phyloP scores from a whole-genome alignment of 352 stramenopile species.

The Blastocystis sp. region DNA sequence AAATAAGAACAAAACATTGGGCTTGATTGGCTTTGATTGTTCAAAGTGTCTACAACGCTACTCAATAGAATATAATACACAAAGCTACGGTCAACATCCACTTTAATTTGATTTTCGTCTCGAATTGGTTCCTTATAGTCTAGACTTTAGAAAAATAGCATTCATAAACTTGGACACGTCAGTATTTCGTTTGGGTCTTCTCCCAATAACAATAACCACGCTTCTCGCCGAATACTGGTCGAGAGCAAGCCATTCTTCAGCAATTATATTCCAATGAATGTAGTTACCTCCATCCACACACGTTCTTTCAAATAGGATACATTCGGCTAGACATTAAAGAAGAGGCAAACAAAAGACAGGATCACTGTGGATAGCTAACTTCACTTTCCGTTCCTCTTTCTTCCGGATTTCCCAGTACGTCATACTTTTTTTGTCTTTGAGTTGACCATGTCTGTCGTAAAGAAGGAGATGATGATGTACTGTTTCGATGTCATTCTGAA shows the following conservation, averaged over 20 bases:
- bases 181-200: neutral
- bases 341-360: neutral
- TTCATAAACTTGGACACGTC: neutral
- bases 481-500: constrained; percentile 59
- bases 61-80: neutral
- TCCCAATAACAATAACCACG: constrained; percentile 20
- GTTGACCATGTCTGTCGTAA: constrained; percentile 52
- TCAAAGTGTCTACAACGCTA: constrained; percentile 32
- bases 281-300: constrained; percentile 16
- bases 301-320: neutral
- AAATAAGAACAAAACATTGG: neutral
- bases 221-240: neutral
- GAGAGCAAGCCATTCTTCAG: constrained; percentile 9
- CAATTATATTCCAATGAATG: neutral
- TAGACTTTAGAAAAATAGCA: neutral
- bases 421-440: neutral
- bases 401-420: neutral
- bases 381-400: constrained; percentile 2
- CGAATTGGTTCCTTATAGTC: neutral
- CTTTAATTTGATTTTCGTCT: constrained; percentile 35
- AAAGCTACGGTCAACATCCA: constrained; percentile 29
- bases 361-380: neutral
- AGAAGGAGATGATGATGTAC: constrained; percentile 62
- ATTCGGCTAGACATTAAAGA: constrained; percentile 14
- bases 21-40: neutral